Conservation (phyloP, 148 eudicot species). For the Silene uniflora region DNA sequence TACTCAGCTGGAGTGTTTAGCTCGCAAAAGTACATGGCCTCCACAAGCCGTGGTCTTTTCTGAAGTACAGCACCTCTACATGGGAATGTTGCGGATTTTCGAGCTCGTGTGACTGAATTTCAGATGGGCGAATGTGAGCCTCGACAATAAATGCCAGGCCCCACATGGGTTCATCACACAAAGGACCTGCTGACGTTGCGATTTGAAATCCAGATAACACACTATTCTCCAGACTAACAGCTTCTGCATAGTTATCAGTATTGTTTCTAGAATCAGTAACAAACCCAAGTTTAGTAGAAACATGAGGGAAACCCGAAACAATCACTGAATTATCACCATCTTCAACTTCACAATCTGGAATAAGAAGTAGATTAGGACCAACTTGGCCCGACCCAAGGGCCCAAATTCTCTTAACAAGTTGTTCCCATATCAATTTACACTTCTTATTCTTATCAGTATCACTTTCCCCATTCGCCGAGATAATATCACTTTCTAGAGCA, state of each 20-base stretch:
- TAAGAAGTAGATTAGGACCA: slow-evolving; percentile 81
- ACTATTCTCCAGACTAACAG: slow-evolving; percentile 67
- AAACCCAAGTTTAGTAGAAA: slow-evolving; percentile 79
- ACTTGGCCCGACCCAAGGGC: slow-evolving; percentile 85
- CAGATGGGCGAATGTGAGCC: slow-evolving; percentile 49
- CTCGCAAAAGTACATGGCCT: slow-evolving; percentile 82
- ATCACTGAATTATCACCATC: slow-evolving; percentile 40
- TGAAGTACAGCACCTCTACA: slow-evolving; percentile 75
- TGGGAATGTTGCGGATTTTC: slow-evolving; percentile 37
- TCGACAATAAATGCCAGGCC: slow-evolving; percentile 79
- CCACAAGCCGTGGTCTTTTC: slow-evolving; percentile 72
- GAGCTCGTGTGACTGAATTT: slow-evolving; percentile 27
- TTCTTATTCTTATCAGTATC: slow-evolving; percentile 57
- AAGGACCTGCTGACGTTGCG: slow-evolving; percentile 86
- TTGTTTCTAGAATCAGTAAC: slow-evolving; percentile 23
- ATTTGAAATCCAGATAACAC: slow-evolving; percentile 85
- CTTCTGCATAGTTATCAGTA: slow-evolving; percentile 42
- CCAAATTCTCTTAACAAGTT: slow-evolving; percentile 75
- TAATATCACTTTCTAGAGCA: slow-evolving; percentile 60
- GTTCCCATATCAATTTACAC: slow-evolving; percentile 50
- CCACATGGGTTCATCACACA: slow-evolving; percentile 98
- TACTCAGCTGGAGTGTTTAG: slow-evolving; percentile 73
- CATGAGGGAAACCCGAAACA: slow-evolving; percentile 58
- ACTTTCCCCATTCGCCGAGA: slow-evolving; percentile 39
- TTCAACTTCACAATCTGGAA: slow-evolving; percentile 39